Evolutionary conservation across 179 eudicot genomes (phyloP).

Genomic region (Silene vulgaris): DNA sequence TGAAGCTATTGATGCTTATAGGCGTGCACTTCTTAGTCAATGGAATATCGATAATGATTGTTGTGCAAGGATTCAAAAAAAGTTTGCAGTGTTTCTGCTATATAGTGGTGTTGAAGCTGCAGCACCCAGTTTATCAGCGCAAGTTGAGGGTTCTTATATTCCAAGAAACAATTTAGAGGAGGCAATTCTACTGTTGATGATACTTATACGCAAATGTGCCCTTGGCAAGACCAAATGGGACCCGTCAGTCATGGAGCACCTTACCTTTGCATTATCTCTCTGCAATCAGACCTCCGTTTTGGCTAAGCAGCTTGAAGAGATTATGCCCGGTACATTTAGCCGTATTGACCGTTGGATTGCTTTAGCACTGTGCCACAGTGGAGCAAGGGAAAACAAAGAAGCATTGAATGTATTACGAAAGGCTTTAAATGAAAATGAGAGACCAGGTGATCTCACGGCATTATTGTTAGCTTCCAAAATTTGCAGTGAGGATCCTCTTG

Average conservation of each 20-base stretch:
- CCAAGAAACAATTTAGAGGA: constrained; percentile 50
- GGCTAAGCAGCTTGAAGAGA: constrained; percentile 47
- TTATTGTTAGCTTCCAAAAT: constrained; percentile 41
- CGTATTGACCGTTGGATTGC: constrained; percentile 47
- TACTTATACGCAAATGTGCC: constrained; percentile 35
- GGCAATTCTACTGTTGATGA: constrained; percentile 41
- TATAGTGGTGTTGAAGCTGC: constrained; percentile 52
- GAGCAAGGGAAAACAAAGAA: constrained; percentile 35
- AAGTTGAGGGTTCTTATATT: constrained; percentile 44
- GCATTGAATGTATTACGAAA: constrained; percentile 43
- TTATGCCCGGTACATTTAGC: constrained; percentile 38
- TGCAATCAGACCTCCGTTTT: constrained; percentile 41
- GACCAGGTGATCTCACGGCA: constrained; percentile 40
- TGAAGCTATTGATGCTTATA: constrained; percentile 44
- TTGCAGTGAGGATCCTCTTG: constrained; percentile 36
- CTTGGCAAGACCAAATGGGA: constrained; percentile 46
- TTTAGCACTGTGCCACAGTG: constrained; percentile 43
- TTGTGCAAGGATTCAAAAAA: constrained; percentile 45
- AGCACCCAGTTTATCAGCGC: constrained; percentile 42
- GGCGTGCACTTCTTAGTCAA: constrained; percentile 52
- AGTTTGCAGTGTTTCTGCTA: constrained; percentile 42
- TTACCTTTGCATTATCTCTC: constrained; percentile 45
- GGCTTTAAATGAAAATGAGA: constrained; percentile 41
- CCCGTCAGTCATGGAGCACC: constrained; percentile 48
- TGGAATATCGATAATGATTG: constrained; percentile 49